Evolutionary conservation across 306 rosid species (phyloP).

Genomic region (Gastrolobium villosum): DNA sequence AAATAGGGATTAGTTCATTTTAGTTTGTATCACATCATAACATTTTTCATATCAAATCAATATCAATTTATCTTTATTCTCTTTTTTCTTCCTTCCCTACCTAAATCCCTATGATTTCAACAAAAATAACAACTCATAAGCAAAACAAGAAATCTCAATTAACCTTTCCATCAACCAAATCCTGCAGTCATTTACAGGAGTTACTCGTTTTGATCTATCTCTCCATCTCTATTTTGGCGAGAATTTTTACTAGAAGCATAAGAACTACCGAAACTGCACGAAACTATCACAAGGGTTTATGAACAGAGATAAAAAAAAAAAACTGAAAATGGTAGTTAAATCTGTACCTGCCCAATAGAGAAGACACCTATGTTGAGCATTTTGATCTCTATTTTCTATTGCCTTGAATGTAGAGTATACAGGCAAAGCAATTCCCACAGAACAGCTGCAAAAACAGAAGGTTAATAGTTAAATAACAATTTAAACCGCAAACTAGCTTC

Average conservation of each 20-base stretch:
- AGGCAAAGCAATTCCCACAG: conserved; percentile 87
- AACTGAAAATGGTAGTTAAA: conserved; percentile 3
- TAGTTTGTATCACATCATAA: no score
- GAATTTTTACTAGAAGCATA: no score
- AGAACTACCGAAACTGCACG: no score
- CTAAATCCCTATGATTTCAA: no score
- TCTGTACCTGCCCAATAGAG: conserved; percentile 89
- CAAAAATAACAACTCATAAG: not conserved
- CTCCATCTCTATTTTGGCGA: not conserved
- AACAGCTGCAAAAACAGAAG: conserved; percentile 65
- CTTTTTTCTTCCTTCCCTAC: no score
- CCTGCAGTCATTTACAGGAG: not conserved
- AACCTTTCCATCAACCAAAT: not conserved
- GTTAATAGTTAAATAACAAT: not conserved
- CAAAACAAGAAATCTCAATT: not conserved
- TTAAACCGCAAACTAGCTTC: not conserved
- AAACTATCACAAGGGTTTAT: no score
- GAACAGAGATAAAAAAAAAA: not conserved
- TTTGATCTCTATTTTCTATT: conserved; percentile 75
- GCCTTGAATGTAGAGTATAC: conserved; percentile 95
- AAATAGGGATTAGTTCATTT: no score
- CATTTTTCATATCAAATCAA: no score
- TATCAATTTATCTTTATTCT: no score
- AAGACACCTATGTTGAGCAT: conserved; percentile 84
- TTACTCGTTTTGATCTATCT: not conserved